Evolutionary conservation across 2,329 filamentous ascomycete species (phyloP).

Genomic region (Colletotrichum musae): DNA sequence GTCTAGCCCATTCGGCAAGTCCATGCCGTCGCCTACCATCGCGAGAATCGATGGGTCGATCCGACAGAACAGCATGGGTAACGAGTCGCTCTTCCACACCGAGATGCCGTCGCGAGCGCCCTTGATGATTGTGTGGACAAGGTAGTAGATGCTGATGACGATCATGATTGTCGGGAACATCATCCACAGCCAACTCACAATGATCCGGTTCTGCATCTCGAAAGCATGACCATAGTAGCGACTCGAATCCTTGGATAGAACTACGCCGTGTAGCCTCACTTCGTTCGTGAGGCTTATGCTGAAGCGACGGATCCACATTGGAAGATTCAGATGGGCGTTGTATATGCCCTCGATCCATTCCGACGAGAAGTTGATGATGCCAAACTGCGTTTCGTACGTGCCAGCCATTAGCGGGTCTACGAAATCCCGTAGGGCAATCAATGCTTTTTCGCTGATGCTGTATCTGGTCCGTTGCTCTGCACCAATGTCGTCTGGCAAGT

Average conservation of each 20-base stretch:
- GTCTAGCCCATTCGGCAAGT: slow-evolving; percentile 53
- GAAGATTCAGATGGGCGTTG: slow-evolving; percentile 49
- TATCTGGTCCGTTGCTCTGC: slow-evolving; percentile 46
- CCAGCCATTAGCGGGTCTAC: slow-evolving; percentile 50
- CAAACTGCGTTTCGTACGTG: slow-evolving; percentile 48
- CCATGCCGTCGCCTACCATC: slow-evolving; percentile 51
- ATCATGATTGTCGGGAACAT: slow-evolving; percentile 53
- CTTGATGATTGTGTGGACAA: slow-evolving; percentile 53
- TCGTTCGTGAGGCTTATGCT: slow-evolving; percentile 54
- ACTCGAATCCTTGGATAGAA: slow-evolving; percentile 34
- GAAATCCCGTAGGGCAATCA: slow-evolving; percentile 50
- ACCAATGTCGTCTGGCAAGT: slow-evolving; percentile 50
- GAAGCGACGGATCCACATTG: slow-evolving; percentile 51
- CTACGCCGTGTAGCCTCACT: slow-evolving; percentile 50
- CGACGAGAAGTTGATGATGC: slow-evolving; percentile 51
- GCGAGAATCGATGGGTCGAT: slow-evolving; percentile 52
- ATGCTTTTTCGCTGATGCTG: slow-evolving; percentile 49
- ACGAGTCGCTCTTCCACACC: slow-evolving; percentile 55
- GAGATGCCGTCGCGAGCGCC: slow-evolving; percentile 53
- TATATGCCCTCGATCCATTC: slow-evolving; percentile 57
- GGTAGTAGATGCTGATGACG: slow-evolving; percentile 52
- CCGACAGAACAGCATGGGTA: slow-evolving; percentile 57
- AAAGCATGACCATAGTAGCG: slow-evolving; percentile 49
- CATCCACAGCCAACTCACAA: slow-evolving; percentile 55
- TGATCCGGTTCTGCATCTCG: slow-evolving; percentile 49